Conservation (phyloP, 176 grass and related monocot genomes). For the Phyllostachys edulis region DNA sequence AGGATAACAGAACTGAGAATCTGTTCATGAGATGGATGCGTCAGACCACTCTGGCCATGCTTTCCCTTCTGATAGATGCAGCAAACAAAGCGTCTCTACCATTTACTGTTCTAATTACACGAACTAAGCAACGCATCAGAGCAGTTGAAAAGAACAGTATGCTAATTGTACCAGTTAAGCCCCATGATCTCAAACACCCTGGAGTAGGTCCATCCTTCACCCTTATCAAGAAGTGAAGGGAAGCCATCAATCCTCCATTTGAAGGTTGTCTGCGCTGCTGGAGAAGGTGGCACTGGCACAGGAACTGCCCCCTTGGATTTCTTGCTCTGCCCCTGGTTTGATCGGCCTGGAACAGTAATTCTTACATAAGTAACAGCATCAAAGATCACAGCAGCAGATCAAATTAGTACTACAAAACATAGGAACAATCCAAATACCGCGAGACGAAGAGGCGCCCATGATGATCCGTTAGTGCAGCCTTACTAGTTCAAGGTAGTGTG, state of each 20-base stretch:
- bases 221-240: constrained; percentile 35
- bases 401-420: neutral
- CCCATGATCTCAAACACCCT: constrained; percentile 33
- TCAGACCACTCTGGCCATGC: neutral
- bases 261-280: neutral
- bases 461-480: neutral
- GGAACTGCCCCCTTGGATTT: neutral
- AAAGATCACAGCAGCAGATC: neutral
- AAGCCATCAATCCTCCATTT: constrained; percentile 55
- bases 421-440: neutral
- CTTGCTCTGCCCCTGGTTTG: constrained; percentile 2
- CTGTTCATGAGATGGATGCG: neutral
- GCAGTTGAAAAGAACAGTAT: neutral
- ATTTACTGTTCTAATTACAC: neutral
- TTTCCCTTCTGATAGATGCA: neutral
- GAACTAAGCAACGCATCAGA: neutral
- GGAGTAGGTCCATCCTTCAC: constrained; percentile 38
- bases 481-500: neutral
- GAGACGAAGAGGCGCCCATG: constrained; percentile 18
- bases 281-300: neutral
- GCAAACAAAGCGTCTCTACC: neutral
- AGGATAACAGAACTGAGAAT: neutral
- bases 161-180: constrained; percentile 17
- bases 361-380: neutral
- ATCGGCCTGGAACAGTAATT: neutral